Base-by-base conservation (phyloP, 768 basidiomycete species). In the Agrocybe pediades region DNA sequence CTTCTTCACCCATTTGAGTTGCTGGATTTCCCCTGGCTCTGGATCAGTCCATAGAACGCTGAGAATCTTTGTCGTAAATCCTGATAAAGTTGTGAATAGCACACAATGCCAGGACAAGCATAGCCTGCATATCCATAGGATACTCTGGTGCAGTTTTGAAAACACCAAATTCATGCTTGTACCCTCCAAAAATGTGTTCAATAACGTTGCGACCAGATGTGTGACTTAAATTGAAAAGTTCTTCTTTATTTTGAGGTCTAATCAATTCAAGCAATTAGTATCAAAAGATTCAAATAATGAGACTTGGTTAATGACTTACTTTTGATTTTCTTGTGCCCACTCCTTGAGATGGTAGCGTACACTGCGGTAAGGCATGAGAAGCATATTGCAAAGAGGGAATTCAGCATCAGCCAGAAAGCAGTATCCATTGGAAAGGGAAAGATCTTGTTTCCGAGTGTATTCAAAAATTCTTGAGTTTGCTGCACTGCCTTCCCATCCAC, bases 141-240 rank as follows among this genome's bases (percentile, higher is more conserved):
- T 57, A 65, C 17, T 66, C 41, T 4, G 64, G 58, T 45, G 61
- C 29, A 11, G 24, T 36, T 13, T n/a, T 54, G 13, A 68, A 58
- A 40, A 67, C 61, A 9, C 21, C 40, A 41, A 55, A 67, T 0
- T 60, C 49, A 16, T 55, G 47, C 60, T 74, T 76, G 41, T 71
- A 7, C 4, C 74, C 66, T 47, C 73, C 74, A 66, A 74, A 75
- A 27, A 74, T 72, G 15, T 53, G 58, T 53, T 75, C 72, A 54
- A 76, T 60, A 24, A 74, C 63, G 67, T 76, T 79, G 1, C 63
- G 65, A 44, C 66, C 68, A 51, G 62, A 63, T 8, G 74, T 63
- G 64, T 79, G 74, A 17, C 68, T 68, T n/a, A n/a, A n/a, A n/a
- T n/a, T n/a, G n/a, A n/a, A n/a, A n/a, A n/a, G n/a, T n/a, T n/a